Conservation (phyloP, 345 rosid species). For the Streptanthus diversifolius region DNA sequence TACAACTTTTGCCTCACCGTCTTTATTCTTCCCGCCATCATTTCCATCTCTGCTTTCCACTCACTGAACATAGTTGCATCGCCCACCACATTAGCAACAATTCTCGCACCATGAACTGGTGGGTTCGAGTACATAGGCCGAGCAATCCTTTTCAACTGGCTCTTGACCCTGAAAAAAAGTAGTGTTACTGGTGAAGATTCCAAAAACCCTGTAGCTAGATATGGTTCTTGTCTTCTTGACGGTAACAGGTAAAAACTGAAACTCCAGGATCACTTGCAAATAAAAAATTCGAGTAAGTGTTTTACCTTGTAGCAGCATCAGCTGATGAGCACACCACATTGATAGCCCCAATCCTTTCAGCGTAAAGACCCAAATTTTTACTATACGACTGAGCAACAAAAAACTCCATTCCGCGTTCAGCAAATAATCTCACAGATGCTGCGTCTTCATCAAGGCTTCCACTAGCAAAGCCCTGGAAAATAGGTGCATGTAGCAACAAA, state of each 20-base stretch:
- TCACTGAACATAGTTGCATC: conserved; percentile 74
- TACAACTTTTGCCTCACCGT: conserved; percentile 70
- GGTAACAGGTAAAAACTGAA: not conserved
- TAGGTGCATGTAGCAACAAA: not conserved
- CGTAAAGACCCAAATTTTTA: conserved; percentile 87
- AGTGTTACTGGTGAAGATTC: conserved; percentile 53
- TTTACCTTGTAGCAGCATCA: conserved; percentile 79
- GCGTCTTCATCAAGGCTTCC: conserved; percentile 97
- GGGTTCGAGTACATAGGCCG: conserved; percentile 99
- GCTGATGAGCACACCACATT: conserved; percentile 80
- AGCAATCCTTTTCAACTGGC: conserved; percentile 94
- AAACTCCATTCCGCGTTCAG: conserved; percentile 79
- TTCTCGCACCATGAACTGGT: conserved; percentile 91
- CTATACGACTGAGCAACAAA: conserved; percentile 96
- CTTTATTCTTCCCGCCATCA: conserved; percentile 98
- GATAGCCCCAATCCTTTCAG: conserved; percentile 93
- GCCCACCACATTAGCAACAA: conserved; percentile 83
- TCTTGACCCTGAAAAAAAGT: conserved; percentile 76
- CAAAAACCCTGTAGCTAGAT: not conserved
- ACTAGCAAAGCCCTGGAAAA: conserved; percentile 87
- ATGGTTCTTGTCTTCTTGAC: not conserved
- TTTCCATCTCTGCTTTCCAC: conserved; percentile 96
- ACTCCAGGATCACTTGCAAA: not conserved
- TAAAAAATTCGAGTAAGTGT: not conserved
- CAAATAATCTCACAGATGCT: conserved; percentile 81